Evolutionary conservation across 1,284 basidiomycete genomes (phyloP).

Genomic region (Leccinum huronense): DNA sequence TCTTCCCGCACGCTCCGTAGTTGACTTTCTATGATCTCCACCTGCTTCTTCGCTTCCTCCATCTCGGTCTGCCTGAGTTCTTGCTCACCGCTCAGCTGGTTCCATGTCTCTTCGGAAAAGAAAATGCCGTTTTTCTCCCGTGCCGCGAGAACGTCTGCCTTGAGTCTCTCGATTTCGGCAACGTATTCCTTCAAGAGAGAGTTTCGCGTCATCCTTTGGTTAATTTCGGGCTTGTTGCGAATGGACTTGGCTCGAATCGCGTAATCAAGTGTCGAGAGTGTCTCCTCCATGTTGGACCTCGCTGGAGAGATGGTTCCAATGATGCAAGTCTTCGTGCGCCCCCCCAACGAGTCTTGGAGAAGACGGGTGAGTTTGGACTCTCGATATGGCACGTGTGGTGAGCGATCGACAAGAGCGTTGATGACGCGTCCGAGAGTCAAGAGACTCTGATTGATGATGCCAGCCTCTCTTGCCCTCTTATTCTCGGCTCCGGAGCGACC

Average conservation of each 20-base stretch:
- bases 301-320: conserved; percentile 95
- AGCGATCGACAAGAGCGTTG: conserved; percentile 92
- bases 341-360: conserved; percentile 98
- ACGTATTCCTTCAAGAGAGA: conserved; percentile 94
- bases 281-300: conserved; percentile 93
- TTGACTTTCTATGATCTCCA: conserved; percentile 81
- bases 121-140: conserved; percentile 95
- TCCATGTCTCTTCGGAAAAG: conserved; percentile 88
- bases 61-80: conserved; percentile 73
- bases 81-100: conserved; percentile 75
- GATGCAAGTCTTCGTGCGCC: conserved; percentile 96
- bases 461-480: conserved; percentile 93
- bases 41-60: conserved; percentile 79
- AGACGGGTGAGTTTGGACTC: conserved; percentile 95
- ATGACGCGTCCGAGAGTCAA: conserved; percentile 96
- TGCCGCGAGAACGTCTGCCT: conserved; percentile 86
- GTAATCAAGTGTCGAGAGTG: conserved; percentile 96
- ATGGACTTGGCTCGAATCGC: conserved; percentile 96
- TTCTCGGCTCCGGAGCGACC: conserved; percentile 95
- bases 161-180: conserved; percentile 92
- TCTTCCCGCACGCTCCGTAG: conserved; percentile 80
- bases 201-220: conserved; percentile 91
- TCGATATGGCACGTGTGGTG: conserved; percentile 91
- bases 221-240: conserved; percentile 93
- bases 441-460: conserved; percentile 98